phyloP scores from a whole-genome alignment of 75 land plant species.

The Pinus taeda region DNA sequence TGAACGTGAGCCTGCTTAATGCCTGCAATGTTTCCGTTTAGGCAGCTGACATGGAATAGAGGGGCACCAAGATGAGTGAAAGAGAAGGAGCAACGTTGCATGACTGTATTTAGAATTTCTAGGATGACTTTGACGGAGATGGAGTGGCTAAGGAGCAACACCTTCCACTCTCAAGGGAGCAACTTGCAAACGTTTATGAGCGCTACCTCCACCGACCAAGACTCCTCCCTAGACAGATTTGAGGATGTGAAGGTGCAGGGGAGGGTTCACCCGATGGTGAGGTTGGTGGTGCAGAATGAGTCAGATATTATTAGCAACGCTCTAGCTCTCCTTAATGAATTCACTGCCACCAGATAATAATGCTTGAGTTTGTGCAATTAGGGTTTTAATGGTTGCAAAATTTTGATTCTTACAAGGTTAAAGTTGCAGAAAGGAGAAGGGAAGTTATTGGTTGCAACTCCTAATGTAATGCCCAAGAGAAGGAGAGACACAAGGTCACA shows the following conservation, averaged over 20 bases:
- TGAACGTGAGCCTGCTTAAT: conserved; percentile 24
- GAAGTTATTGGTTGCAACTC: too few species aligned
- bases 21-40: not conserved
- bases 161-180: conserved; percentile 22
- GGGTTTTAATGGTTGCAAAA: too few species aligned
- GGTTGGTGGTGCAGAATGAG: conserved; percentile 9
- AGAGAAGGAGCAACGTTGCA: conserved; percentile 12
- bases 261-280: not conserved
- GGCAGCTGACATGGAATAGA: not conserved
- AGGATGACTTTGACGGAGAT: conserved; percentile 26
- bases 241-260: not conserved
- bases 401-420: too few species aligned
- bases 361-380: too few species aligned
- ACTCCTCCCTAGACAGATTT: conserved; percentile 51
- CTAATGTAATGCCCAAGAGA: too few species aligned
- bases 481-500: too few species aligned
- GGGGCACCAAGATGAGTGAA: not conserved
- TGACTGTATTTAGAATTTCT: conserved; percentile 39
- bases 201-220: conserved; percentile 38
- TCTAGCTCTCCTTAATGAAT: conserved; percentile 31
- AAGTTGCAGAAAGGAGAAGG: too few species aligned
- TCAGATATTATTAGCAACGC: conserved; percentile 31
- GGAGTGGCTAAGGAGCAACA: not conserved
- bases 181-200: conserved; percentile 49
- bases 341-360: conserved; percentile 11